These are phyloP conservation scores for Hapsidospora chrysogenum DNA, from an alignment of 495 filamentous ascomycete genomes.

Conservation along the genomic window DNA sequence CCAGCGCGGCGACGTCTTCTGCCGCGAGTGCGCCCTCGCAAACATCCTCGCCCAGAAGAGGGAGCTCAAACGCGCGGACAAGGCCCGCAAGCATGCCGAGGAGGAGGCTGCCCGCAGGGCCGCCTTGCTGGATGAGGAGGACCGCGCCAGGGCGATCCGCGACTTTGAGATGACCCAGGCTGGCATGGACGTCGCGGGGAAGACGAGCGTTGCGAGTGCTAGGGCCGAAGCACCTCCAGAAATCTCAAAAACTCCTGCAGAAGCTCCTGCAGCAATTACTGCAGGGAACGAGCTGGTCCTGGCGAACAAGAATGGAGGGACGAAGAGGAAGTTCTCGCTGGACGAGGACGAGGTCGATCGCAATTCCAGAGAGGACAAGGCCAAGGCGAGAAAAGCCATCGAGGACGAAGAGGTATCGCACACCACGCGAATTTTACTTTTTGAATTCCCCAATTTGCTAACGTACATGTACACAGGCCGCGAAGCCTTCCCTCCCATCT, in stretches of 20 bases:
- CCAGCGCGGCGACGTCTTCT: constrained; percentile 80
- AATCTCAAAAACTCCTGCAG: too few relatives aligned
- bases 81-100: constrained; percentile 40
- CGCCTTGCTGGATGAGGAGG: constrained; percentile 39
- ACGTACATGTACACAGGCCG: constrained; percentile 20
- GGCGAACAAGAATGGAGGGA: constrained; percentile 21
- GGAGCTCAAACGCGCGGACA: constrained; percentile 76
- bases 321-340: constrained; percentile 68
- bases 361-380: constrained; percentile 51
- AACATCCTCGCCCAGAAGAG: constrained; percentile 84
- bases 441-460: background rate
- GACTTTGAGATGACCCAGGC: constrained; percentile 53
- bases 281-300: constrained; percentile 11
- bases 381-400: constrained; percentile 48
- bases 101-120: constrained; percentile 37
- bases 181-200: constrained; percentile 44
- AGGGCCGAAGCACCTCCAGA: background rate
- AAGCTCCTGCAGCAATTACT: constrained; percentile 1
- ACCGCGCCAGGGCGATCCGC: constrained; percentile 33
- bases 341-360: constrained; percentile 65
- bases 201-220: constrained; percentile 10
- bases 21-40: constrained; percentile 80
- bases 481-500: constrained; percentile 62
- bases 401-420: constrained; percentile 62
- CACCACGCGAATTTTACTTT: too few relatives aligned